Base-by-base conservation (phyloP, 2,329 filamentous ascomycete species). In the Pseudofabraea citricarpa region DNA sequence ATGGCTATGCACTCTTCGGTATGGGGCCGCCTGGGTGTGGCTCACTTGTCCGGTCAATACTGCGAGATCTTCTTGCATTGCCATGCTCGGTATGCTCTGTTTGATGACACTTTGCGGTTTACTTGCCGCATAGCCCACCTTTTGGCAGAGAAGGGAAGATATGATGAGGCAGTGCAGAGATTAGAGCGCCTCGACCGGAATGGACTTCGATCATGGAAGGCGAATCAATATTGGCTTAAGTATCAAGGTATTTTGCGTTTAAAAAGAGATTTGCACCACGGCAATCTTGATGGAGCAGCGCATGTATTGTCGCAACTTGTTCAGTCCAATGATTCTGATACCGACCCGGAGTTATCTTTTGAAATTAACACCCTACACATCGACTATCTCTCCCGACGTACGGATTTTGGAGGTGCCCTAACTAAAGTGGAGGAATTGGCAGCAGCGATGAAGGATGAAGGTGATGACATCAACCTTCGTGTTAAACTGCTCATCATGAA, bases 81-180 rank as follows among this genome's bases (percentile, higher is more conserved):
- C 50, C 85, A 95, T 57, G 69, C 73, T 4, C 66, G 69, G n/a
- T 69, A 70, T 37, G 73, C 75, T 26, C 74, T 82, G 0, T 78
- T 90, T 33, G 89, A 95, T 50, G 91, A 97, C 54, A 75, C 81
- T 39, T 72, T 96, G 23, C 87, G 85, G 54, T 77, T 87, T 24
- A 81, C 74, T 1, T 88, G 87, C 54, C 79, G 85, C 4, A 74
- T 83, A 44, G 84, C 88, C 2, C 78, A 83, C 47, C 70, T 82
- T 65, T 69, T 85, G 5, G 75, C 79, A 7, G 77, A 82, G 44
- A 74, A 70, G 36, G 90, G 91, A 1, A 74, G 72, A 23, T 94
- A 90, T 57, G 76, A 82, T 18, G 75, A 85, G 39, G 88, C 85
- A 0, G 71, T 83, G 41, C 64, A 69, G 10, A 70, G 72, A 20